phyloP scores from a whole-genome alignment of 768 basidiomycete genomes.

The Suillus decipiens region DNA sequence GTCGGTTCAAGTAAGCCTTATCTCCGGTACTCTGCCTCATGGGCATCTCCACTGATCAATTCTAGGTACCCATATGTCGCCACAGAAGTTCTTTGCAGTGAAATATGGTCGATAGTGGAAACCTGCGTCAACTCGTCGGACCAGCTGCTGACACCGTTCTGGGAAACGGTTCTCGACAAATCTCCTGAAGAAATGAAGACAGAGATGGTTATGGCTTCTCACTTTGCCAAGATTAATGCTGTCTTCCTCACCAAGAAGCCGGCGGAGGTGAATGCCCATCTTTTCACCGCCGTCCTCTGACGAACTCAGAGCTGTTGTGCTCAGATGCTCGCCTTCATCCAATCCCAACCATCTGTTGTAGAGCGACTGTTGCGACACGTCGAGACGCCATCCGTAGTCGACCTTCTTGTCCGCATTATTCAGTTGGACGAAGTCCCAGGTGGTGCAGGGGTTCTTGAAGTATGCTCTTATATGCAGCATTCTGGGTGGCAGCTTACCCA shows the following conservation, averaged over 20 bases:
- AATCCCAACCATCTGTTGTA: slow-evolving; percentile 77
- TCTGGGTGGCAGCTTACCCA: slow-evolving; percentile 30
- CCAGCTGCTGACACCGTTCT: slow-evolving; percentile 82
- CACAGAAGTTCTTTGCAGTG: slow-evolving; percentile 93
- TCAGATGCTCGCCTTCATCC: slow-evolving; percentile 93
- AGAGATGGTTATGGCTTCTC: slow-evolving; percentile 83
- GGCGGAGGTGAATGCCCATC: slow-evolving; percentile 64
- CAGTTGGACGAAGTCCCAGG: slow-evolving; percentile 85
- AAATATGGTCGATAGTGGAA: slow-evolving; percentile 94
- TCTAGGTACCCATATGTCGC: slow-evolving; percentile 88
- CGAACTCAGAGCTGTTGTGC: slow-evolving; percentile 17
- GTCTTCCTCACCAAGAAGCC: slow-evolving; percentile 88
- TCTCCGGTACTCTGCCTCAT: slow-evolving; percentile 9
- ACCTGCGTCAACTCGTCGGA: slow-evolving; percentile 75
- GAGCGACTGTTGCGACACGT: slow-evolving; percentile 83
- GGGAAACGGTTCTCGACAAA: slow-evolving; percentile 84
- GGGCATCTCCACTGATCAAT: slow-evolving; percentile 4
- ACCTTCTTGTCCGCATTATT: slow-evolving; percentile 87
- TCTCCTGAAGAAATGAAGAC: slow-evolving; percentile 86
- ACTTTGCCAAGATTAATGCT: slow-evolving; percentile 94
- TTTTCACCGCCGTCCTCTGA: slow-evolving; percentile 23
- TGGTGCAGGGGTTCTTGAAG: slow-evolving; percentile 84
- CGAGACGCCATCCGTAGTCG: slow-evolving; percentile 88
- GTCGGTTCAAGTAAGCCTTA: slow-evolving; percentile 68
- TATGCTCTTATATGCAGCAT: slow-evolving; percentile 49